Conservation (phyloP, 2,329 filamentous ascomycete genomes). For the Didymella keratinophila region DNA sequence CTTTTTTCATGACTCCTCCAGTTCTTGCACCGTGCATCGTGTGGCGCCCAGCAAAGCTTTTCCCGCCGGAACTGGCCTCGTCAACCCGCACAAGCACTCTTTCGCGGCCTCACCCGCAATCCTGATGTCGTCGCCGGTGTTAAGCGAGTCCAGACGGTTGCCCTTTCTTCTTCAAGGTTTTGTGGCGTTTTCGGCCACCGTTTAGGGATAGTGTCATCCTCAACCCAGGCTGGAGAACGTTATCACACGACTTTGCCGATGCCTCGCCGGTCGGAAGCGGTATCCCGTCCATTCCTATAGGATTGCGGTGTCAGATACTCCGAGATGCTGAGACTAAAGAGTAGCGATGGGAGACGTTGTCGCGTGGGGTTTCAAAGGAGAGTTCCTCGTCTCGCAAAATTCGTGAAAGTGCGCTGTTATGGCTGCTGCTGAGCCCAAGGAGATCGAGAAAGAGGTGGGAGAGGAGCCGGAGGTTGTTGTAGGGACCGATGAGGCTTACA, state of each 20-base stretch:
- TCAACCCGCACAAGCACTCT: conserved; percentile 1
- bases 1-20: conserved; percentile 17
- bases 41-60: conserved; percentile 16
- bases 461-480: conserved; percentile 25
- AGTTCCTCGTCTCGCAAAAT: conserved; percentile 13
- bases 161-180: conserved; percentile 3
- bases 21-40: conserved; percentile 14
- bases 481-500: conserved; percentile 35
- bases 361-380: conserved; percentile 12
- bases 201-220: background rate
- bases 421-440: conserved; percentile 17
- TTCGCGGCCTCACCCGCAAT: conserved; percentile 16
- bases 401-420: conserved; percentile 12
- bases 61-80: conserved; percentile 15
- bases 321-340: conserved; percentile 23
- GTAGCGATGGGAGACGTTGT: conserved; percentile 9
- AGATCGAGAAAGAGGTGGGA: conserved; percentile 27
- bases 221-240: background rate
- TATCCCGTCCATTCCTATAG: conserved; percentile 16
- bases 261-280: conserved; percentile 21
- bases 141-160: conserved; percentile 15
- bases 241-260: conserved; percentile 27
- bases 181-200: background rate
- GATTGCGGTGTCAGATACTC: conserved; percentile 33
- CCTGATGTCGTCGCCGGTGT: conserved; percentile 11